Evolutionary conservation across 768 basidiomycete genomes (phyloP), one percentile per base, ranked within the genome.

Genomic region (Pleurotus djamor): DNA sequence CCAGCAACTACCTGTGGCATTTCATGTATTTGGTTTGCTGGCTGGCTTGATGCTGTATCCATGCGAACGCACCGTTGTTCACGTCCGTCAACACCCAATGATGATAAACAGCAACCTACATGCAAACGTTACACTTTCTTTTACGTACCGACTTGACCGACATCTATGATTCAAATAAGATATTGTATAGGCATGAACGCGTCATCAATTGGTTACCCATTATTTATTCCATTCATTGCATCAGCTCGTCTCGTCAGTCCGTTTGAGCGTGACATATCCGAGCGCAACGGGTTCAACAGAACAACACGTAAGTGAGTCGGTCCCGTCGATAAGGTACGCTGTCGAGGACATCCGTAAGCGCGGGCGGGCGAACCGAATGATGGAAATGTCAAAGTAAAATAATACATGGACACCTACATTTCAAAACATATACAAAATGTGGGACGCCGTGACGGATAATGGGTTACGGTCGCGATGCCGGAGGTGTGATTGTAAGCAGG

Each of bases 31-130:
- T 47, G 13, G 45, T 47, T 47, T 47, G 51, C 34, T 52, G 51
- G 16, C n/a, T 38, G 51, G 35, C 35, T 52, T 36, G 16, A 52
- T 52, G 51, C n/a, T 38, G 51, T 52, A 52, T 52, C 51, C 37
- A 52, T 52, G 51, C n/a, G 21, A n/a, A 52, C 51, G 51, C 45
- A 17, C 7, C 45, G 45, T 47, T 17, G 10, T 14, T 47, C 13
- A 47, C 13, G 45, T 47, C 16, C 7, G 17, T 47, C 45, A 17
- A 16, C 45, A 47, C 17, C 7, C 45, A 47, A 47, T 7, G 10
- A 9, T 17, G 12, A 14, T 47, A 7, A 16, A 47, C 16, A 47
- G 14, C 45, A 17, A 28, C 21, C 21, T 28, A 28, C 21, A 28
- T 28, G 21, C 21, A 28, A 28, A 28, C 21, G 21, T 28, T 28